Evolutionary conservation across 371 early-diverging fungal genomes (phyloP), one percentile per base, ranked within the genome.

Genomic region (Actinomucor elegans): DNA sequence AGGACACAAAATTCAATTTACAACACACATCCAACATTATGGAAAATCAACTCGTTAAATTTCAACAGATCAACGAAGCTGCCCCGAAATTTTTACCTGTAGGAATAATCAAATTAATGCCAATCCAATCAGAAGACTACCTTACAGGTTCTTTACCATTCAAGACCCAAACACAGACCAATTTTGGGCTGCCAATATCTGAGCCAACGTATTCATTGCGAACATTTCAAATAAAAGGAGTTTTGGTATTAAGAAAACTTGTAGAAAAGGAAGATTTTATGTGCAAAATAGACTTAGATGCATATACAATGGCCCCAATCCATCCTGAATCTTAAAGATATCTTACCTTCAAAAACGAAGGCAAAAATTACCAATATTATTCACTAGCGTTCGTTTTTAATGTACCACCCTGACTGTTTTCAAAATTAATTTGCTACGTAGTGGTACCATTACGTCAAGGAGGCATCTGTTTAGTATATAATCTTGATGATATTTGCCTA

Each of bases 401-500:
- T 24, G 40, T 37, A n/a, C 31, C 45, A 0, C 51, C 57, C 1
- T n/a, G 45, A 26, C 0, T 57, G 0, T 55, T 55, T 18, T 37
- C 38, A 37, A n/a, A n/a, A 31, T 5, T 54, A 9, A 20, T 58
- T 23, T 9, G 31, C 2, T 51, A 47, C n/a, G 42, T 48, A 1
- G 29, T 59, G 3, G 50, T 48, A 44, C 54, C 44, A 1, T 18
- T 59, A 15, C 27, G 49, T 2, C 2, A 14, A 11, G 5, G 48
- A 37, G 59, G 59, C 1, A 59, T 59, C 9, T 23, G 53, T 7
- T 11, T 62, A 1, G 41, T 49, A 2, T 56, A 56, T 35, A 52
- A 56, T 26, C 18, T 62, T 3, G 62, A 57, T 49, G 49, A 59
- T 24, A 48, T 53, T 21, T 52, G 44, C 23, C 6, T 59, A 0